phyloP scores from a whole-genome alignment of 1,284 basidiomycete species.

The Fomitopsis betulina region DNA sequence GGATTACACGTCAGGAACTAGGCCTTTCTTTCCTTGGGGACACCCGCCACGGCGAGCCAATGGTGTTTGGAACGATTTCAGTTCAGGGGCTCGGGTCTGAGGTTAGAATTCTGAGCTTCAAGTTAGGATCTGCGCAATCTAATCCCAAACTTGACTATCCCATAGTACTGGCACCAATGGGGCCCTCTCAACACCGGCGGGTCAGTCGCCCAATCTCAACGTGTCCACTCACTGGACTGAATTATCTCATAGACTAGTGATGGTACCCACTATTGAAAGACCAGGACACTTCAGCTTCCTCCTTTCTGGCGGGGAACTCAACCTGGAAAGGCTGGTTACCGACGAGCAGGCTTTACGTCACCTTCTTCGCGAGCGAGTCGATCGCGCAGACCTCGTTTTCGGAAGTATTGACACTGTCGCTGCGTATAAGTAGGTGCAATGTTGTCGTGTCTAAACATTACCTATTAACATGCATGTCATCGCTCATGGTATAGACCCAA shows the following conservation, averaged over 20 bases:
- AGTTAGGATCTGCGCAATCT: neutral
- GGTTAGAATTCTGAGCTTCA: constrained; percentile 13
- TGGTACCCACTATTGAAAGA: constrained; percentile 4
- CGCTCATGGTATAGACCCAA: constrained; percentile 25
- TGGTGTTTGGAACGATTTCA: constrained; percentile 27
- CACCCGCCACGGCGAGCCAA: constrained; percentile 15
- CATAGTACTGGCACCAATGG: constrained; percentile 16
- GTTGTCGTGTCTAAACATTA: neutral
- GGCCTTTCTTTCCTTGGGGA: constrained; percentile 29
- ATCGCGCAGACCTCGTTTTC: constrained; percentile 8
- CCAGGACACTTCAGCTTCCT: neutral
- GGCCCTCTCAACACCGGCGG: constrained; percentile 7
- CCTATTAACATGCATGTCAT: neutral
- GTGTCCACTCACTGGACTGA: too few relatives aligned
- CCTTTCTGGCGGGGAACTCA: neutral
- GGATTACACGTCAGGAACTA: constrained; percentile 24
- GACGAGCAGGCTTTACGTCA: neutral
- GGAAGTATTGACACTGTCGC: constrained; percentile 3
- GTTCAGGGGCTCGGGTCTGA: constrained; percentile 17
- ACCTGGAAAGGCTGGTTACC: neutral
- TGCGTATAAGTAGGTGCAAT: constrained; percentile 3
- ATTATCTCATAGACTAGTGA: neutral
- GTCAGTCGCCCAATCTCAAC: too few relatives aligned
- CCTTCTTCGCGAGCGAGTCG: neutral
- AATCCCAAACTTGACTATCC: neutral